Evolutionary conservation across 257 asterid genomes (phyloP).

Genomic region (Handroanthus guayacan): DNA sequence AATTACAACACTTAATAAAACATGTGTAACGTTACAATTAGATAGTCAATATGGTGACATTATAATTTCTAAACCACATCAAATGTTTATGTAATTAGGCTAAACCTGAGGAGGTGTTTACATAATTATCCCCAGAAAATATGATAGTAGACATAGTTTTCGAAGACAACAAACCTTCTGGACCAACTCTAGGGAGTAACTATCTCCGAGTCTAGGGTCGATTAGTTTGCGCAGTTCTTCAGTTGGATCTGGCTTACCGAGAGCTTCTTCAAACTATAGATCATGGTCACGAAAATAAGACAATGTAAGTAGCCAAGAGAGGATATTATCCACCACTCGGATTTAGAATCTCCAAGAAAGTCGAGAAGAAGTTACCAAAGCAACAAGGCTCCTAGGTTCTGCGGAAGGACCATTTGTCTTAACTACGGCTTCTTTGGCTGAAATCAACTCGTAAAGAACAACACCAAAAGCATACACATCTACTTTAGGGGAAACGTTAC

Average conservation of each 20-base stretch:
- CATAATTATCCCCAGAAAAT: background rate
- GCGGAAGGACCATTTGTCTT: constrained; percentile 56
- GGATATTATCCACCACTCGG: background rate
- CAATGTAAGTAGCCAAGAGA: background rate
- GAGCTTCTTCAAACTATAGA: constrained; percentile 83
- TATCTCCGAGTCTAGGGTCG: constrained; percentile 83
- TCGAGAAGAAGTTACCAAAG: constrained; percentile 56
- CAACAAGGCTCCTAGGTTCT: constrained; percentile 90
- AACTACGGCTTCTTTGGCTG: constrained; percentile 92
- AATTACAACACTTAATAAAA: background rate
- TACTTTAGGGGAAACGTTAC: constrained; percentile 90
- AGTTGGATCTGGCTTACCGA: constrained; percentile 56
- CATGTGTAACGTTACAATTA: too few species aligned
- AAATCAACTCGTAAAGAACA: constrained; percentile 85
- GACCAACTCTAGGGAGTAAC: constrained; percentile 74
- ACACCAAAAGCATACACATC: constrained; percentile 98
- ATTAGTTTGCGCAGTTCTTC: constrained; percentile 63
- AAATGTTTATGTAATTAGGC: too few species aligned
- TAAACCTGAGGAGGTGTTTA: too few species aligned
- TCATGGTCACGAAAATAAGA: constrained; percentile 17
- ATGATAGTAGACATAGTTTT: background rate
- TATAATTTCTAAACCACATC: too few species aligned
- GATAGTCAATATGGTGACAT: too few species aligned
- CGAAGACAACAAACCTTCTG: constrained; percentile 52
- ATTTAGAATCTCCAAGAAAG: constrained; percentile 23